phyloP scores from a whole-genome alignment of 495 filamentous ascomycete genomes.

The Oidiodendron maius region DNA sequence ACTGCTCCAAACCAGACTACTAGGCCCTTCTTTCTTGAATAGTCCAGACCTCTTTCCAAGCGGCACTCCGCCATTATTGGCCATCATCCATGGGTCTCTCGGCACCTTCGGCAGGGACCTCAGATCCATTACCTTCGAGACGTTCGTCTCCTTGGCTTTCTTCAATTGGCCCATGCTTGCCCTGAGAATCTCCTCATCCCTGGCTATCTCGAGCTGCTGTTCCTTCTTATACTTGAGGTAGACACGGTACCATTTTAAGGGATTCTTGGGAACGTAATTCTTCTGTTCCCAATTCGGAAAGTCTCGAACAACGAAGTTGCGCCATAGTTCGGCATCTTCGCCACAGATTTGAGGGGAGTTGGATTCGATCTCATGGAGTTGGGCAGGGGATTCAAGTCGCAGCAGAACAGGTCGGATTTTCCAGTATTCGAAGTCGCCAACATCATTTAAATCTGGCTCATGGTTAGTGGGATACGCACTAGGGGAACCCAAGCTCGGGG shows the following conservation, averaged over 20 bases:
- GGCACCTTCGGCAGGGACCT: conserved; percentile 19
- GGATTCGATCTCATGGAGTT: conserved; percentile 56
- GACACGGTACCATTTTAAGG: conserved; percentile 56
- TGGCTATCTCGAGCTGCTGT: conserved; percentile 36
- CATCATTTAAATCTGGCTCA: conserved; percentile 14
- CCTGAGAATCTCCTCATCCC: conserved; percentile 32
- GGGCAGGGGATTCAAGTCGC: conserved; percentile 58
- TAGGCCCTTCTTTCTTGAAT: conserved; percentile 6
- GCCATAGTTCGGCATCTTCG: conserved; percentile 60
- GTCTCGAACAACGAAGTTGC: conserved; percentile 60
- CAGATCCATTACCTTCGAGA: conserved; percentile 35
- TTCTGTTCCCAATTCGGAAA: conserved; percentile 53
- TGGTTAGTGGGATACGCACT: conserved; percentile 1
- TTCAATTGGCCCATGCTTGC: conserved; percentile 45
- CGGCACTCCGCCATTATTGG: conserved; percentile 24
- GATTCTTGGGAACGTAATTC: conserved; percentile 48
- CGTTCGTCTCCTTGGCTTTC: conserved; percentile 40
- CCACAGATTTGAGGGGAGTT: conserved; percentile 59
- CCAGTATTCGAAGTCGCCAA: conserved; percentile 55
- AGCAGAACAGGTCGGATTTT: conserved; percentile 53
- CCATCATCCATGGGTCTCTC: conserved; percentile 23
- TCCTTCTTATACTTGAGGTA: conserved; percentile 44
- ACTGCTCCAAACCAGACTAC: conserved; percentile 14
- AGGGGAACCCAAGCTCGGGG: not conserved
- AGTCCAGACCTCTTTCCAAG: conserved; percentile 10